phyloP scores from a whole-genome alignment of 2,329 filamentous ascomycete species.

The Venturia carpophila region DNA sequence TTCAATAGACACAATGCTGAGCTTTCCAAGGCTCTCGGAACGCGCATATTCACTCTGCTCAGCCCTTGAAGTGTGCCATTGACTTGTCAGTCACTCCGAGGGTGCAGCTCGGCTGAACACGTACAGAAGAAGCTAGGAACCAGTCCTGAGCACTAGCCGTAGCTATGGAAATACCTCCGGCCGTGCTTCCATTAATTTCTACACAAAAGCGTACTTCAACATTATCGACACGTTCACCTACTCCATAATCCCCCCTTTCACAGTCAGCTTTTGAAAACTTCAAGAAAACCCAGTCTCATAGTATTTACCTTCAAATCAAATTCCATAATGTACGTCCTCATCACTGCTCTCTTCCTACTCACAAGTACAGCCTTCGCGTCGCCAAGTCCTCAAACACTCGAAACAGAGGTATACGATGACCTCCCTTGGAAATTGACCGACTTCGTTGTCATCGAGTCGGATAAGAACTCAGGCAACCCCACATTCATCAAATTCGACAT shows the following conservation, averaged over 20 bases:
- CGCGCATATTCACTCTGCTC: neutral
- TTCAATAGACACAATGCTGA: neutral
- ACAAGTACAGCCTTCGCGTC: neutral
- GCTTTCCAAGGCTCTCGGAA: neutral
- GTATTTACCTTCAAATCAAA: neutral
- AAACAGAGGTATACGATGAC: neutral
- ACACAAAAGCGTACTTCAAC: neutral
- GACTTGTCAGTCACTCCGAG: neutral
- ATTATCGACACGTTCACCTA: neutral
- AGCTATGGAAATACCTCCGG: neutral
- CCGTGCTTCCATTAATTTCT: neutral
- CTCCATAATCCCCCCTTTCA: neutral
- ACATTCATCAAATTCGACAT: neutral
- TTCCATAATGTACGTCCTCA: neutral
- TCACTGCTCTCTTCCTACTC: neutral
- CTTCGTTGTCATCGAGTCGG: neutral
- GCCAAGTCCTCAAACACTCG: neutral
- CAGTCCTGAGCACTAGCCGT: neutral
- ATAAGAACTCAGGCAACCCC: neutral
- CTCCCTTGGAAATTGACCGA: neutral
- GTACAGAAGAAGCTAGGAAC: neutral
- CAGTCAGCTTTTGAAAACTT: neutral
- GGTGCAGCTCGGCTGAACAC: neutral
- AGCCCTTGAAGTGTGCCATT: neutral
- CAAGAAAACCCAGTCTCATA: too few relatives aligned